These are phyloP conservation scores for Geosmithia putterillii DNA, from an alignment of 2,329 filamentous ascomycete species.

Conservation along the genomic window DNA sequence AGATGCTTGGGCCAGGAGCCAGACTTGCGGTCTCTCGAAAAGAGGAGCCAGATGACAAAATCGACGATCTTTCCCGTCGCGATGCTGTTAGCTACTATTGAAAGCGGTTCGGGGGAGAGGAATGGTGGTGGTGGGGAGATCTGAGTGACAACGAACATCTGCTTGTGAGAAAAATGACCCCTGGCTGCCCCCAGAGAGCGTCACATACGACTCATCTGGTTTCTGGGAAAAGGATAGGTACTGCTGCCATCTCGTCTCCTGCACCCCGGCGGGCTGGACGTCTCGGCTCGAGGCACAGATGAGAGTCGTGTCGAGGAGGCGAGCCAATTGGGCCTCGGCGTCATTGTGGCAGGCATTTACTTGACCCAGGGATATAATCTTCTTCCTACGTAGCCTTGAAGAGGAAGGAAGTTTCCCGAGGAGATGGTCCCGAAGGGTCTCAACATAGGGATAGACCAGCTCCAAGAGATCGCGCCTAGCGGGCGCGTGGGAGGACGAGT, in stretches of 20 bases:
- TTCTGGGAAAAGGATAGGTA: slow-evolving; percentile 51
- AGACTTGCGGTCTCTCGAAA: slow-evolving; percentile 40
- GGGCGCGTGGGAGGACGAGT: slow-evolving; percentile 44
- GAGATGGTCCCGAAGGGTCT: slow-evolving; percentile 60
- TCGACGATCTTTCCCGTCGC: slow-evolving; percentile 68
- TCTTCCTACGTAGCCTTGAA: slow-evolving; percentile 50
- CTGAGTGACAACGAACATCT: slow-evolving; percentile 36
- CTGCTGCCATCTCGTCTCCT: slow-evolving; percentile 35
- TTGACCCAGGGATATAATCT: slow-evolving; percentile 34
- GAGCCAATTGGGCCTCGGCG: slow-evolving; percentile 30
- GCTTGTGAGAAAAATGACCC: slow-evolving; percentile 42
- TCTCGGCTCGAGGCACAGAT: slow-evolving; percentile 39
- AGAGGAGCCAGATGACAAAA: slow-evolving; percentile 66
- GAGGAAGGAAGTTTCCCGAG: slow-evolving; percentile 51
- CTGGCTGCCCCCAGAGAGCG: slow-evolving; percentile 31
- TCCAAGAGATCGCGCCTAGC: slow-evolving; percentile 51
- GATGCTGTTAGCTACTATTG: slow-evolving; percentile 3
- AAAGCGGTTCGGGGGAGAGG: too few relatives aligned
- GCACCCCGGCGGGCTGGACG: slow-evolving; percentile 4
- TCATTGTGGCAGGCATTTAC: slow-evolving; percentile 10
- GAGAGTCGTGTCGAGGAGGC: slow-evolving; percentile 56
- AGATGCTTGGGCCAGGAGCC: slow-evolving; percentile 53
- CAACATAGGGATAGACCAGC: slow-evolving; percentile 53
- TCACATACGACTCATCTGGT: slow-evolving; percentile 45
- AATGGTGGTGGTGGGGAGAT: background rate